phyloP scores from a whole-genome alignment of 441 rosid species.

The Manihot esculenta region DNA sequence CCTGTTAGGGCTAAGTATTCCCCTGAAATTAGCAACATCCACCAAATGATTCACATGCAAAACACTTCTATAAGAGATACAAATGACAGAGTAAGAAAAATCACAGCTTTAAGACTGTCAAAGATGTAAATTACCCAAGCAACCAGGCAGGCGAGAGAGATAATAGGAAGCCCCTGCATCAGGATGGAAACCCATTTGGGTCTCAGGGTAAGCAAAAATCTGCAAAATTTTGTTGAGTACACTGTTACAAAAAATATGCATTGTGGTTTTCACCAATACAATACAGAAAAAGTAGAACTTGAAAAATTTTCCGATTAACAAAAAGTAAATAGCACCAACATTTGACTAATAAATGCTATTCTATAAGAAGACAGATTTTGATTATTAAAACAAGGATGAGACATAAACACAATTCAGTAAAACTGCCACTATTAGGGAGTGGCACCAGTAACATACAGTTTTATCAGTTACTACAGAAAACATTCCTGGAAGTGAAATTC shows the following conservation, averaged over 20 bases:
- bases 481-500: slow-evolving; percentile 87
- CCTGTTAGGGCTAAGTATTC: slow-evolving; percentile 88
- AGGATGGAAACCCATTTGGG: slow-evolving; percentile 89
- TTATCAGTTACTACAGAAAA: slow-evolving; percentile 79
- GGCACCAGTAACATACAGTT: slow-evolving; percentile 64
- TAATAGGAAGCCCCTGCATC: slow-evolving; percentile 95
- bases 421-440: background rate
- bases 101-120: background rate
- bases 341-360: background rate
- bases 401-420: slow-evolving; percentile 6
- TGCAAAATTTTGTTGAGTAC: slow-evolving; percentile 31
- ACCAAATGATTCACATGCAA: background rate
- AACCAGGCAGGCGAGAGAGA: slow-evolving; percentile 90
- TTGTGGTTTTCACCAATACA: background rate
- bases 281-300: slow-evolving; percentile 3
- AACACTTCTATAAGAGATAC: background rate
- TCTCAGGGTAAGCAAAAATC: slow-evolving; percentile 85
- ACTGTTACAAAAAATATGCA: background rate
- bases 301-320: background rate
- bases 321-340: background rate
- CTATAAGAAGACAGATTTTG: background rate
- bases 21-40: slow-evolving; percentile 40
- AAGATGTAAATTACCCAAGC: slow-evolving; percentile 48
- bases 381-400: slow-evolving; percentile 5
- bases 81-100: background rate